Evolutionary conservation across 331 rosid genomes (phyloP), one percentile per base, ranked within the genome.

Genomic region (Arachis monticola): DNA sequence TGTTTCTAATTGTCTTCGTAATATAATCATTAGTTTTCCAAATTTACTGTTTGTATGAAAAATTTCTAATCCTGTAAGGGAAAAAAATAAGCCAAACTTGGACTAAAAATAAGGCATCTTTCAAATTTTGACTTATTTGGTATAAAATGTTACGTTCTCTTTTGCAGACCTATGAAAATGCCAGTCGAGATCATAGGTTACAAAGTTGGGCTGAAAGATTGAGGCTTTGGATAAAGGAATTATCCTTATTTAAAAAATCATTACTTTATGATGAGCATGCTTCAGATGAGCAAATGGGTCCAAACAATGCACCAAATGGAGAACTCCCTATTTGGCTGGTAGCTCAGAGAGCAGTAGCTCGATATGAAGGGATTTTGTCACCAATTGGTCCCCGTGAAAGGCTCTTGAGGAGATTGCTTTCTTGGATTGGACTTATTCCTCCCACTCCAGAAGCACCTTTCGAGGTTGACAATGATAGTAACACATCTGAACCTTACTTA

Each of bases 241-340:
- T 87, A 45, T 79, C 87, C 67, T 59, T 79, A 30, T 72, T 91
- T 76, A 88, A 77, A 84, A 91, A 88, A 65, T 84, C 87, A 63
- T 82, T 84, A 75, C 84, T 72, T 42, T 48, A 85, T 65, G 75
- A 76, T 63, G 92, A 83, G 79, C 74, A 65, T 57, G 71, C 64
- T 74, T 85, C 87, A 77, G 83, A 84, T 69, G 88, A 83, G 77
- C 76, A 72, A 76, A 73, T 80, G 40, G 90, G 80, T 59, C 80
- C 44, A 13, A 84, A 85, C 53, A 83, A 85, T 81, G 80, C 83
- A 67, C 72, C 89, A 45, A 83, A 87, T 82, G 84, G 77, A 76
- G 97, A 93, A 70, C 91, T 93, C 74, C 98, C 98, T 17, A 91
- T 93, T 68, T 92, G 97, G 96, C 75, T 93, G 76, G 98, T 97